These are phyloP conservation scores for Themeda triandra DNA, from an alignment of 176 grass and related monocot species.

Conservation along the genomic window DNA sequence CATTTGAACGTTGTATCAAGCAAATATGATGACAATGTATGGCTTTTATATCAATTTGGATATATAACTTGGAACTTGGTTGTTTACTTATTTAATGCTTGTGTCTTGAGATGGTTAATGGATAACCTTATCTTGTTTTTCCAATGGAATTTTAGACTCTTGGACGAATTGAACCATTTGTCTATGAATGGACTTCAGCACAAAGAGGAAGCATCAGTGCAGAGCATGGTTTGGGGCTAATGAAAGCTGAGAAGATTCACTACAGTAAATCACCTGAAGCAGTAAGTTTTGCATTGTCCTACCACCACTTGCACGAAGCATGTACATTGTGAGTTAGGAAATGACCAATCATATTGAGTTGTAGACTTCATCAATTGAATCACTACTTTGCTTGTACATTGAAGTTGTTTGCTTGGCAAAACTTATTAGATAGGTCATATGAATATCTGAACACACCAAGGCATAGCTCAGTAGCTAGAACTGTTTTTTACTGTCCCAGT, in stretches of 20 bases:
- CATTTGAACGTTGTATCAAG: slow-evolving; percentile 78
- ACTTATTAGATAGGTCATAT: not conserved
- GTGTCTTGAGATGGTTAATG: not conserved
- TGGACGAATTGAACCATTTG: slow-evolving; percentile 78
- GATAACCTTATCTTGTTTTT: slow-evolving; percentile 21
- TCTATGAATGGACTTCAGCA: slow-evolving; percentile 88
- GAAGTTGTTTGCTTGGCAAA: not conserved
- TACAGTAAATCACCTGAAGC: slow-evolving; percentile 94
- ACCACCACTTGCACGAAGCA: not conserved
- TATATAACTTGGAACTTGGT: not conserved
- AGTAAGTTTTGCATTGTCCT: slow-evolving; percentile 40
- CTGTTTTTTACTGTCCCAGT: not conserved
- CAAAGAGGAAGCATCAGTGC: slow-evolving; percentile 98
- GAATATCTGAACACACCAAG: not conserved
- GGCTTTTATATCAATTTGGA: not conserved
- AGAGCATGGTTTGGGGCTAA: slow-evolving; percentile 86
- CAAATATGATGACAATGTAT: slow-evolving; percentile 76
- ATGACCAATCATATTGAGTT: not conserved
- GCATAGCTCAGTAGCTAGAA: not conserved
- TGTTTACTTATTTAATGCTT: slow-evolving; percentile 21
- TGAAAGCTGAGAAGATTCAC: slow-evolving; percentile 96
- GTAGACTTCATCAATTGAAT: not conserved
- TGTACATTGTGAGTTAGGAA: not conserved
- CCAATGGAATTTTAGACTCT: slow-evolving; percentile 57
- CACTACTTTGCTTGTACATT: not conserved